Base-by-base conservation (phyloP, 441 rosid species). In the Jatropha multifida region DNA sequence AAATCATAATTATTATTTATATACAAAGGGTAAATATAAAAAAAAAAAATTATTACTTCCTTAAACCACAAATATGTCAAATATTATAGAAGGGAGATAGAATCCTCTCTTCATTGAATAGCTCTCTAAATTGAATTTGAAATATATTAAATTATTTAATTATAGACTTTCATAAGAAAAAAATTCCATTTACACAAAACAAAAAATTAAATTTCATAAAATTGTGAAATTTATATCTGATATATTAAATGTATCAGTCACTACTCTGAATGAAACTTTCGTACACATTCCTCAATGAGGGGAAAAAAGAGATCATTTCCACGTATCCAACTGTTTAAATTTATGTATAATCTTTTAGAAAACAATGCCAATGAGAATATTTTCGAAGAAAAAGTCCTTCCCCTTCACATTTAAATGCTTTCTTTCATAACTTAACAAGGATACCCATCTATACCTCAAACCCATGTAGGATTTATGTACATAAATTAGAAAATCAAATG, bases 401-500 rank as follows among this genome's bases (percentile, higher is more conserved):
- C 73, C 40, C 48, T 77, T 60, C 64, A 71, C 55, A 65, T 60
- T 75, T 59, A 62, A 74, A 77, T 75, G 65, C 79, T 63, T 80
- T 80, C 76, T 84, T 74, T 76, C 72, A 72, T 60, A 72, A 72
- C 68, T 65, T n/a, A 74, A 11, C 4, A 52, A 42, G 27, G 40
- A 37, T 20, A 37, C 52, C 76, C 72, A 79, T 76, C 83, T 83
- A 81, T 78, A 83, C 82, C 85, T 41, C 81, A 76, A 79, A 70
- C 79, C 84, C 74, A 78, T 79, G 81, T 69, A 42, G 80, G 81
- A 81, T 75, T 74, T 83, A 86, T 86, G 77, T 85, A 86, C 88
- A 85, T 46, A 76, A 58, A 66, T 51, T 54, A 60, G 41, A 74
- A 38, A 71, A 66, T 48, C 26, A 74, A 32, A 17, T 55, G 75